Percentiles rank a stretch among this genome's conserved stretches.
Conservation (phyloP, 768 basidiomycete genomes). For the Phallus indusiatus region DNA sequence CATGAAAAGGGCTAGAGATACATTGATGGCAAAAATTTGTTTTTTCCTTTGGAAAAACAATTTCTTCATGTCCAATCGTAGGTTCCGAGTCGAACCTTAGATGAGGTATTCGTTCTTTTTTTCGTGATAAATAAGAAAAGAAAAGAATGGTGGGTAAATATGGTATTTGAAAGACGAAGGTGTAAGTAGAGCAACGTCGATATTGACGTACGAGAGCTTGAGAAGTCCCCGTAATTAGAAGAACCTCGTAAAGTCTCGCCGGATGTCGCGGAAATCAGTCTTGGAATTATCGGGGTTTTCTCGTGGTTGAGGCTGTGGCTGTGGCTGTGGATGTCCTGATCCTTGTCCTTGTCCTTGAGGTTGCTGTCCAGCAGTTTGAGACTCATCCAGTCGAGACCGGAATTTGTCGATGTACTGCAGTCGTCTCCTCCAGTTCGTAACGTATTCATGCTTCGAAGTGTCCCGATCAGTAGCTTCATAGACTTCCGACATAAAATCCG, state of each 20-base stretch:
- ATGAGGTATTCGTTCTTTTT: no score
- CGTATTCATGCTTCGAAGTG: constrained; percentile 63
- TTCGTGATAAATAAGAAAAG: no score
- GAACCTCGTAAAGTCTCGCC: constrained; percentile 6
- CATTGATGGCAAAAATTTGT: no score
- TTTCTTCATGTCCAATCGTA: no score
- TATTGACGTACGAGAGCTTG: neutral
- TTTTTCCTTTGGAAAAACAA: no score
- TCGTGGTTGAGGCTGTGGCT: neutral
- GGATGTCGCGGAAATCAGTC: neutral
- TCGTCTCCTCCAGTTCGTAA: constrained; percentile 82
- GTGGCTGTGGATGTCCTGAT: no score
- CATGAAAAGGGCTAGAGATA: no score
- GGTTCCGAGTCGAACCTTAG: no score
- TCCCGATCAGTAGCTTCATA: constrained; percentile 68
- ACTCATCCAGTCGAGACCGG: constrained; percentile 12
- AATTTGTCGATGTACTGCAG: constrained; percentile 74
- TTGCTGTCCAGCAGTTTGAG: neutral
- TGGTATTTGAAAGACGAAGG: neutral
- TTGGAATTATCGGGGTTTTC: neutral
- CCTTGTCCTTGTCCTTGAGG: neutral
- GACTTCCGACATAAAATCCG: constrained; percentile 85
- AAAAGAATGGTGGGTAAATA: no score
- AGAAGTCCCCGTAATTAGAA: neutral
- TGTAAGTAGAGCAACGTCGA: neutral